Percentiles rank a stretch among this genome's conserved stretches.
These are phyloP conservation scores for Sequoiadendron giganteum DNA, from an alignment of 75 land plant genomes.

Conservation along the genomic window DNA sequence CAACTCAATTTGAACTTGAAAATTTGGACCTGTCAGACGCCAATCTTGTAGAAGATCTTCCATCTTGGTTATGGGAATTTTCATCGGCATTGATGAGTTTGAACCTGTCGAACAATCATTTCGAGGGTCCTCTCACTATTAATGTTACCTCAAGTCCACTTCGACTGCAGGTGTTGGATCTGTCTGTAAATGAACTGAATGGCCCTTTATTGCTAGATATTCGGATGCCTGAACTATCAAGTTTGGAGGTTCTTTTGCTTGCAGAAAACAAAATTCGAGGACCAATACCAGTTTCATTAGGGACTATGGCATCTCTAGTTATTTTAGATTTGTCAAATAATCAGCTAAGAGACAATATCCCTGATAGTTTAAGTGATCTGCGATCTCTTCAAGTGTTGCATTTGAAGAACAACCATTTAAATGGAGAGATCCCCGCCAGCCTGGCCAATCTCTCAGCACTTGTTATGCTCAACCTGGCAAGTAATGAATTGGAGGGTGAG, in stretches of 20 bases:
- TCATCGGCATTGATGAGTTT: not conserved
- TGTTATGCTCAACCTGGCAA: constrained; percentile 34
- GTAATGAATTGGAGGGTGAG: constrained; percentile 27
- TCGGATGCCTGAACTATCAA: too few species aligned
- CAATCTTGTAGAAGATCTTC: not conserved
- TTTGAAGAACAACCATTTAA: constrained; percentile 32
- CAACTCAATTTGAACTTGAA: not conserved
- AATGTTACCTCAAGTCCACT: not conserved
- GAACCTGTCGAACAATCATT: constrained; percentile 15
- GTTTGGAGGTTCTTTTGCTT: not conserved
- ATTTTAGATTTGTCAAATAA: constrained; percentile 35
- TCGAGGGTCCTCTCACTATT: constrained; percentile 22
- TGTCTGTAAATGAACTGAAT: constrained; percentile 30
- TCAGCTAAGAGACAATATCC: constrained; percentile 31
- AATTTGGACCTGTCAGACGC: not conserved
- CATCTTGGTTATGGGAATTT: not conserved
- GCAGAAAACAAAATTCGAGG: not conserved
- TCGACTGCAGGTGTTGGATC: constrained; percentile 17
- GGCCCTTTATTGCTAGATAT: not conserved
- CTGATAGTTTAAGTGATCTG: constrained; percentile 30
- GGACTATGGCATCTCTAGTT: not conserved
- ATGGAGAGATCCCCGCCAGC: constrained; percentile 31
- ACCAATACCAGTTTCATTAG: not conserved
- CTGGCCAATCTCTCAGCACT: not conserved
- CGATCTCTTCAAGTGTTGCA: constrained; percentile 23